Conservation (phyloP, 345 rosid species). For the Leavenworthia alabamica region DNA sequence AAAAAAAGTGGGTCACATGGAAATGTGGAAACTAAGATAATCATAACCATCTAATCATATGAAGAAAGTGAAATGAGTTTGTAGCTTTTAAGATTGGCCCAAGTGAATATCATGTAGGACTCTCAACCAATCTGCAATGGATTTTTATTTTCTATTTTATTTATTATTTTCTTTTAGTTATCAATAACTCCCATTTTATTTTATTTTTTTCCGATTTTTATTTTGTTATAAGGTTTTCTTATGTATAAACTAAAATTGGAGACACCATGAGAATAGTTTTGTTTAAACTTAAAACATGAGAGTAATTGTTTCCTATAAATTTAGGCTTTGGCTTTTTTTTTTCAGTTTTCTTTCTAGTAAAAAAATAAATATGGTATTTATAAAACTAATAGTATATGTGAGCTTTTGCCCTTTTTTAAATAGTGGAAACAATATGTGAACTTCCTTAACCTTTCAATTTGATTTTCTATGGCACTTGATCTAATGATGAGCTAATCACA, state of each 20-base stretch:
- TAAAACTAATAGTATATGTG: not conserved
- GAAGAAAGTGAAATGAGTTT: constrained; percentile 28
- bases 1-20: constrained; percentile 34
- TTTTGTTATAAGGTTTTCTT: not conserved
- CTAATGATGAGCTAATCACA: constrained; percentile 34
- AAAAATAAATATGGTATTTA: not conserved
- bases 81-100: constrained; percentile 26
- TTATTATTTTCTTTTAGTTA: not conserved
- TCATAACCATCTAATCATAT: constrained; percentile 37
- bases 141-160: not conserved
- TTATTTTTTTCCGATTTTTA: too few species aligned
- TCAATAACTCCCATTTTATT: not conserved
- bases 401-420: not conserved
- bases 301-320: too few species aligned
- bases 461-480: constrained; percentile 22
- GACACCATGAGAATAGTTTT: too few species aligned
- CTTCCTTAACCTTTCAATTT: not conserved
- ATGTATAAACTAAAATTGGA: not conserved
- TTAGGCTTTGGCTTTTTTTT: not conserved
- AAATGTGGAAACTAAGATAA: constrained; percentile 34
- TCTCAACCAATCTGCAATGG: constrained; percentile 22
- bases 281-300: too few species aligned
- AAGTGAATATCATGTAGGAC: constrained; percentile 26
- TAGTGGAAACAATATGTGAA: not conserved
- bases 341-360: not conserved